Evolutionary conservation across 768 basidiomycete genomes (phyloP).

Genomic region (Sistotremastrum suecicum): DNA sequence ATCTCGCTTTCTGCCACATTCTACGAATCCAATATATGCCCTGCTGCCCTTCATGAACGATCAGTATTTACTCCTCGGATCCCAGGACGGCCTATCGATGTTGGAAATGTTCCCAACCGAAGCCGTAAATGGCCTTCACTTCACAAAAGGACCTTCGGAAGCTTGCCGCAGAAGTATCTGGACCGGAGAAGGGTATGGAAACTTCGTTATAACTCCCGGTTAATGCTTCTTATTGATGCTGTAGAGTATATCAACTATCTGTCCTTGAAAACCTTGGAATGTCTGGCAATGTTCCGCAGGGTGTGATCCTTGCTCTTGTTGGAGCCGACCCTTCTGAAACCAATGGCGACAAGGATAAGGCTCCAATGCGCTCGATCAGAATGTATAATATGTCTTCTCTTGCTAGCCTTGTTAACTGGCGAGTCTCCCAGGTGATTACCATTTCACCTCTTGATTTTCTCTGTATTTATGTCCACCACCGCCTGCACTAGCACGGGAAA

Average conservation of each 20-base stretch:
- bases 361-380: slow-evolving; percentile 41
- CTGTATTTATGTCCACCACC: slow-evolving; percentile 11
- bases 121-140: slow-evolving; percentile 20
- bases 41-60: slow-evolving; percentile 56
- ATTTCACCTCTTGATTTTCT: neutral
- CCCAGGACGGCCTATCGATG: slow-evolving; percentile 68
- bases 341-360: slow-evolving; percentile 33
- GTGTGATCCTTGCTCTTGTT: slow-evolving; percentile 66
- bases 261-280: slow-evolving; percentile 45
- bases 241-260: slow-evolving; percentile 65
- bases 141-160: slow-evolving; percentile 50
- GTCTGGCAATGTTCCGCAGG: slow-evolving; percentile 37
- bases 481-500: slow-evolving; percentile 48
- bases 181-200: slow-evolving; percentile 59
- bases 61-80: slow-evolving; percentile 59
- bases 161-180: slow-evolving; percentile 56
- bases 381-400: slow-evolving; percentile 79
- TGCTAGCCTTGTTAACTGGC: slow-evolving; percentile 62
- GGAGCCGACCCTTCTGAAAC: slow-evolving; percentile 29
- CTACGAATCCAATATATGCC: slow-evolving; percentile 61
- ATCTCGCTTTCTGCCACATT: slow-evolving; percentile 73
- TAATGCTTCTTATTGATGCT: neutral
- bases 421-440: slow-evolving; percentile 48
- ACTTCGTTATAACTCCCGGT: neutral
- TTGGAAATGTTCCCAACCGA: slow-evolving; percentile 73